Conservation (phyloP, 202 grass and related monocot genomes). For the Setaria viridis region DNA sequence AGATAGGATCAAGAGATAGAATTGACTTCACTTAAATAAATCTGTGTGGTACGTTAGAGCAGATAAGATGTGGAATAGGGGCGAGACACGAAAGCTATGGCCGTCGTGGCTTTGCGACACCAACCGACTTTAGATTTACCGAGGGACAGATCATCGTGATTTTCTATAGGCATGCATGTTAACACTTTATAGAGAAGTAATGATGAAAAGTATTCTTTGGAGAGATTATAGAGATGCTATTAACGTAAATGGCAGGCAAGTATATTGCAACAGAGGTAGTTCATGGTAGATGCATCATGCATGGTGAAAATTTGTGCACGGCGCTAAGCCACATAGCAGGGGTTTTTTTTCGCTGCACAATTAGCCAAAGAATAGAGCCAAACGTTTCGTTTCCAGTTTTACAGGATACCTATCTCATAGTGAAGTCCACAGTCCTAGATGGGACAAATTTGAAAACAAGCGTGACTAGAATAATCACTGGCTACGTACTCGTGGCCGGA, state of each 20-base stretch:
- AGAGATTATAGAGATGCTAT: background rate
- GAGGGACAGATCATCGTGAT: background rate
- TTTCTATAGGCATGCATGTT: background rate
- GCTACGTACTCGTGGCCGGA: too few species aligned
- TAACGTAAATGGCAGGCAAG: background rate
- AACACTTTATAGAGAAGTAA: background rate
- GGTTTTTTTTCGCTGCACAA: too few species aligned
- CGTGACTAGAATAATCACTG: too few species aligned
- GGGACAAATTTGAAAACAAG: background rate
- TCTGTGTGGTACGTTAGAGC: background rate
- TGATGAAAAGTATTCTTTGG: background rate
- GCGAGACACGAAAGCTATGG: conserved; percentile 5
- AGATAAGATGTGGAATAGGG: background rate
- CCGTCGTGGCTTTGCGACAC: background rate
- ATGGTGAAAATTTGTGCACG: background rate
- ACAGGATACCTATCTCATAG: background rate
- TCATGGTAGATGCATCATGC: background rate
- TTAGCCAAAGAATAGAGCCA: too few species aligned
- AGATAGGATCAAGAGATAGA: conserved; percentile 44
- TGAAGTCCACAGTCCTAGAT: too few species aligned
- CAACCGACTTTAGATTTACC: background rate
- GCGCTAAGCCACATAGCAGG: too few species aligned
- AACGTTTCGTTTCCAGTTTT: background rate
- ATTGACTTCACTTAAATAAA: conserved; percentile 42
- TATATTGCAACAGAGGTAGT: background rate